Evolutionary conservation across 176 grass and related monocot genomes (phyloP).

Genomic region (Aechmea fasciata): DNA sequence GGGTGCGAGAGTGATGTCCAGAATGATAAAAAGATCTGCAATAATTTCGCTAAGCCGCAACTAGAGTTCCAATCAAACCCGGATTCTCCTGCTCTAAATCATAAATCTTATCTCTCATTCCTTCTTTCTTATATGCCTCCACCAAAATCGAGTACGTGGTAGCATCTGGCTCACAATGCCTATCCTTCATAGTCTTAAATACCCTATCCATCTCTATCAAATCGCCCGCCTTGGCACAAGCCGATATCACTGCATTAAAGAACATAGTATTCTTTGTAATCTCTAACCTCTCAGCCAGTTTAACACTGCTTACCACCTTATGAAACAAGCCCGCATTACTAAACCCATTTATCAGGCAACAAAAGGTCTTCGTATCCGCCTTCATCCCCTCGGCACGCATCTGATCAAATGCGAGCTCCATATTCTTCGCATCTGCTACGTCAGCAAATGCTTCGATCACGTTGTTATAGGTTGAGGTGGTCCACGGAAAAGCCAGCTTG

Average conservation of each 20-base stretch:
- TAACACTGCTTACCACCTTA: constrained; percentile 80
- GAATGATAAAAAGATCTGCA: too few relatives aligned
- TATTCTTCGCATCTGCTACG: constrained; percentile 60
- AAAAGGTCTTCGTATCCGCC: constrained; percentile 82
- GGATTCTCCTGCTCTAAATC: constrained; percentile 55
- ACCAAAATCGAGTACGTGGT: constrained; percentile 53
- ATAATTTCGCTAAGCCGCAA: too few relatives aligned
- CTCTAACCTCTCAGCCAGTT: constrained; percentile 70
- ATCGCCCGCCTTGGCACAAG: constrained; percentile 79
- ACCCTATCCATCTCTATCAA: constrained; percentile 95
- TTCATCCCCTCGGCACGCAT: constrained; percentile 85
- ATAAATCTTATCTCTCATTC: constrained; percentile 89
- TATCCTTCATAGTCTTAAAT: constrained; percentile 78
- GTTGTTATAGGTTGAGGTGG: constrained; percentile 84
- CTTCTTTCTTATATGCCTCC: constrained; percentile 81
- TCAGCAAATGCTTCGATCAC: constrained; percentile 87
- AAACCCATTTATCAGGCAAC: constrained; percentile 73
- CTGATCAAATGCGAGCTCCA: constrained; percentile 90
- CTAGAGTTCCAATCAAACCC: background rate
- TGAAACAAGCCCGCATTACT: constrained; percentile 76
- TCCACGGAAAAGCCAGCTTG: constrained; percentile 75
- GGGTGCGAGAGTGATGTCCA: too few relatives aligned
- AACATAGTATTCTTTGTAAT: constrained; percentile 45
- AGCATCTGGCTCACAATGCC: constrained; percentile 42
- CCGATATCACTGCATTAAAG: constrained; percentile 54